A percentile compares a stretch with the other conserved stretches of the same genome.
These are phyloP conservation scores for Cutaneotrichosporon mucoides DNA, from an alignment of 1,284 basidiomycete genomes.

Conservation along the genomic window DNA sequence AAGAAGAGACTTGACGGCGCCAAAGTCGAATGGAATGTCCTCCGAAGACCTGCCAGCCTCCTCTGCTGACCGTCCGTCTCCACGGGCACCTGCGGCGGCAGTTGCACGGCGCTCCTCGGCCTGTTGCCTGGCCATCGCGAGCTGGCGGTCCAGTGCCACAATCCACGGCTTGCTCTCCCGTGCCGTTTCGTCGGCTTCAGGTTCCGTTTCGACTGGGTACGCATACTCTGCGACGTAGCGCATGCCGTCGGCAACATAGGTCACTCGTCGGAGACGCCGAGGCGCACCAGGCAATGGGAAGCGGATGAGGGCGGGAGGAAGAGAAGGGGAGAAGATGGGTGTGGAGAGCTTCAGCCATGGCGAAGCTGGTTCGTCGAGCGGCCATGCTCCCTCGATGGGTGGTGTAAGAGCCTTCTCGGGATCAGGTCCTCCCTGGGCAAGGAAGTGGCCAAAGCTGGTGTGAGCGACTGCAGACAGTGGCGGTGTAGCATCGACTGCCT, in stretches of 20 bases:
- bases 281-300: slow-evolving; percentile 4
- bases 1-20: slow-evolving; percentile 8
- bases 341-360: slow-evolving; percentile 1
- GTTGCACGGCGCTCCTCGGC: neutral
- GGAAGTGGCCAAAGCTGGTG: slow-evolving; percentile 13
- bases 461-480: neutral
- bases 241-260: slow-evolving; percentile 5
- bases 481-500: too few relatives aligned
- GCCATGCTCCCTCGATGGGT: slow-evolving; percentile 7
- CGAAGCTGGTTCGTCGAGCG: neutral
- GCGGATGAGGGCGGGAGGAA: slow-evolving; percentile 20
- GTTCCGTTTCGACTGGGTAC: slow-evolving; percentile 8
- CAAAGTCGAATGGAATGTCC: slow-evolving; percentile 9
- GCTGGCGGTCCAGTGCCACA: neutral
- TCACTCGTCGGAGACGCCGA: slow-evolving; percentile 14
- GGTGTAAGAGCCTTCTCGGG: neutral
- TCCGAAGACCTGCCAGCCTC: neutral
- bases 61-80: too few relatives aligned
- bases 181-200: neutral
- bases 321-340: slow-evolving; percentile 14
- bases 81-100: neutral
- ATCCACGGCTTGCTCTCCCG: neutral
- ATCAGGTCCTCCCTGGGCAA: neutral
- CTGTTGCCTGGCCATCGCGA: neutral
- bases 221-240: slow-evolving; percentile 7